These are phyloP conservation scores for Spencermartinsiella ligniputridi DNA, from an alignment of 1,139 yeast species.

Conservation along the genomic window DNA sequence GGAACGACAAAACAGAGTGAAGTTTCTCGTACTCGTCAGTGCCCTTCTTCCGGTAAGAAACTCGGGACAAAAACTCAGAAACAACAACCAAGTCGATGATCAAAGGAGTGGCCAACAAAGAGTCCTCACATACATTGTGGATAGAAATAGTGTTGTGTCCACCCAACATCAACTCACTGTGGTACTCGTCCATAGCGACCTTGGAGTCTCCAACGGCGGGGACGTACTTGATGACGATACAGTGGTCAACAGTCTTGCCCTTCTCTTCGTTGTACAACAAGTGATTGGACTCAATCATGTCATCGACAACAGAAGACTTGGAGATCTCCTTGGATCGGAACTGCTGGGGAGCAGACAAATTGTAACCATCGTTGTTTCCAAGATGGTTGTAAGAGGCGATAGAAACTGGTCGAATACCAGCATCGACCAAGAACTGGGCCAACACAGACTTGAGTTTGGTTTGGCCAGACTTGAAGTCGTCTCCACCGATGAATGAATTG, in stretches of 20 bases:
- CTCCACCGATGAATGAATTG: constrained; percentile 85
- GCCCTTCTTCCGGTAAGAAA: constrained; percentile 59
- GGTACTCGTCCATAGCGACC: constrained; percentile 98
- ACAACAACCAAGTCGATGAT: constrained; percentile 87
- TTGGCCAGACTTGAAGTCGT: constrained; percentile 96
- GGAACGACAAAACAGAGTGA: constrained; percentile 81
- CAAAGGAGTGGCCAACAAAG: constrained; percentile 89
- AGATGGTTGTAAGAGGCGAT: constrained; percentile 94
- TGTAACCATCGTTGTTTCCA: constrained; percentile 95
- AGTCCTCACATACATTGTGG: constrained; percentile 95
- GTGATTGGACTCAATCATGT: constrained; percentile 84
- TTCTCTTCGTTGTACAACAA: constrained; percentile 77
- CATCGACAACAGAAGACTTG: constrained; percentile 90
- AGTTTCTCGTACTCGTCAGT: constrained; percentile 55
- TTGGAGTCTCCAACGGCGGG: constrained; percentile 95
- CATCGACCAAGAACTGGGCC: constrained; percentile 94
- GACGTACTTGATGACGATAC: constrained; percentile 91
- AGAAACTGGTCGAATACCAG: constrained; percentile 92
- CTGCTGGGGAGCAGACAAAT: constrained; percentile 86
- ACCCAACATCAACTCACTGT: constrained; percentile 94
- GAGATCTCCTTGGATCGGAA: constrained; percentile 95
- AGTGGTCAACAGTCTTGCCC: constrained; percentile 83
- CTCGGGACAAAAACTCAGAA: constrained; percentile 86
- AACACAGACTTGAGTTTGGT: constrained; percentile 91
- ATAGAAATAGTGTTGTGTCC: constrained; percentile 93